Evolutionary conservation across 257 asterid genomes (phyloP).

Genomic region (Solanum megistacrolobum): DNA sequence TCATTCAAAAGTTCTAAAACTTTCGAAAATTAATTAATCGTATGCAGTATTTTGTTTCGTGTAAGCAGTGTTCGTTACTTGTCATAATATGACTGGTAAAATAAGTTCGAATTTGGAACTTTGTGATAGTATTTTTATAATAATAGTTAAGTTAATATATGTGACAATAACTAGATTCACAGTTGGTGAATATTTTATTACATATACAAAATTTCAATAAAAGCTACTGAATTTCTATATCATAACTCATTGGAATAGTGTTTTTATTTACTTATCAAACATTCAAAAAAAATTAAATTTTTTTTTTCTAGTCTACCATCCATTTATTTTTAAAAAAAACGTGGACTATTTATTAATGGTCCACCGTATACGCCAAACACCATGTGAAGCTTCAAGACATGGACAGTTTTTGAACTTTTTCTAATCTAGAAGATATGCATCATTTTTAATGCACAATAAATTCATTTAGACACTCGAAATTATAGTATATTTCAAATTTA

Average conservation of each 20-base stretch:
- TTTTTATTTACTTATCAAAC: too few species aligned
- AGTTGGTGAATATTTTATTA: neutral
- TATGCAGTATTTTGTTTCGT: too few species aligned
- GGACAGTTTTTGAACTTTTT: neutral
- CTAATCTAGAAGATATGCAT: neutral
- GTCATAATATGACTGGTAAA: neutral
- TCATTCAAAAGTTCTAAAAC: neutral
- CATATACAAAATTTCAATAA: neutral
- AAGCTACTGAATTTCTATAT: neutral
- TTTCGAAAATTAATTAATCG: too few species aligned
- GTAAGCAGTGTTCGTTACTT: neutral
- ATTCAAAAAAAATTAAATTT: too few species aligned
- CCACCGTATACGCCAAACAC: neutral
- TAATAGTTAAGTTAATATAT: neutral
- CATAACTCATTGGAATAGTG: too few species aligned
- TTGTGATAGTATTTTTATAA: neutral
- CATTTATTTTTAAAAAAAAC: too few species aligned
- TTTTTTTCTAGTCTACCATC: neutral
- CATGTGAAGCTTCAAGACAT: too few species aligned
- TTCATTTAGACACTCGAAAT: too few species aligned
- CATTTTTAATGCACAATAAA: neutral
- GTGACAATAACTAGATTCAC: too few species aligned
- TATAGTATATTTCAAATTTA: too few species aligned
- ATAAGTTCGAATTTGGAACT: neutral
- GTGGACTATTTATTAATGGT: neutral